Evolutionary conservation across 2,329 filamentous ascomycete genomes (phyloP).

Genomic region (Lanzia echinophila): DNA sequence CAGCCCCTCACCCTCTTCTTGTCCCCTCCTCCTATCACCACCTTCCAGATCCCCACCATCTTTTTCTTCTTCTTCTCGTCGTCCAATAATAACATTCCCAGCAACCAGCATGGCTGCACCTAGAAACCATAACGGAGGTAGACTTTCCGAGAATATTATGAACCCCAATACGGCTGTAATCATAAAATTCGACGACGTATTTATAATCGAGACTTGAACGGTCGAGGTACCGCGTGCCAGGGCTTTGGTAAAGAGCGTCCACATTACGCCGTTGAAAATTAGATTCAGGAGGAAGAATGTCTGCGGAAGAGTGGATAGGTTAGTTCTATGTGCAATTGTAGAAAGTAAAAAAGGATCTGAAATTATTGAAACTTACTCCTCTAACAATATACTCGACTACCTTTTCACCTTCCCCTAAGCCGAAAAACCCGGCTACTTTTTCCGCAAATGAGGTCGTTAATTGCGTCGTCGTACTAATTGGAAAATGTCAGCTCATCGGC

Average conservation of each 20-base stretch:
- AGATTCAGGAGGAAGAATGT: slow-evolving; percentile 16
- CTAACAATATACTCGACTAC: slow-evolving; percentile 44
- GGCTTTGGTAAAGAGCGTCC: slow-evolving; percentile 74
- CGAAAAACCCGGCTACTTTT: slow-evolving; percentile 38
- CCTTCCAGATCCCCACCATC: slow-evolving; percentile 13
- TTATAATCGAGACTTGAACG: slow-evolving; percentile 74
- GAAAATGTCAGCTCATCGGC: slow-evolving; percentile 4
- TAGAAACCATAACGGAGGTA: slow-evolving; percentile 71
- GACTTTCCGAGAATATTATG: slow-evolving; percentile 61
- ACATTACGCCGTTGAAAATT: slow-evolving; percentile 50
- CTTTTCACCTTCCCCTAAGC: slow-evolving; percentile 38
- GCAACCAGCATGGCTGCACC: slow-evolving; percentile 66
- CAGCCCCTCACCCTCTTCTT: slow-evolving; percentile 11
- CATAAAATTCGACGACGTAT: slow-evolving; percentile 77
- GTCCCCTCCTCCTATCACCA: slow-evolving; percentile 11
- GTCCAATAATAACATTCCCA: slow-evolving; percentile 72
- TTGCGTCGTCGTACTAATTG: slow-evolving; percentile 45
- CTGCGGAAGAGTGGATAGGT: not conserved
- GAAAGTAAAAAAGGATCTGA: not conserved
- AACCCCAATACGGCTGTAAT: slow-evolving; percentile 66
- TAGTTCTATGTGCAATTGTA: not conserved
- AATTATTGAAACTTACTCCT: slow-evolving; percentile 35
- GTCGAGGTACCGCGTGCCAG: slow-evolving; percentile 69
- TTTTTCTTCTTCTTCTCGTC: slow-evolving; percentile 49
- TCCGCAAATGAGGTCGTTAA: slow-evolving; percentile 47